phyloP scores from a whole-genome alignment of 176 grass and related monocot genomes.

The Paspalum vaginatum region DNA sequence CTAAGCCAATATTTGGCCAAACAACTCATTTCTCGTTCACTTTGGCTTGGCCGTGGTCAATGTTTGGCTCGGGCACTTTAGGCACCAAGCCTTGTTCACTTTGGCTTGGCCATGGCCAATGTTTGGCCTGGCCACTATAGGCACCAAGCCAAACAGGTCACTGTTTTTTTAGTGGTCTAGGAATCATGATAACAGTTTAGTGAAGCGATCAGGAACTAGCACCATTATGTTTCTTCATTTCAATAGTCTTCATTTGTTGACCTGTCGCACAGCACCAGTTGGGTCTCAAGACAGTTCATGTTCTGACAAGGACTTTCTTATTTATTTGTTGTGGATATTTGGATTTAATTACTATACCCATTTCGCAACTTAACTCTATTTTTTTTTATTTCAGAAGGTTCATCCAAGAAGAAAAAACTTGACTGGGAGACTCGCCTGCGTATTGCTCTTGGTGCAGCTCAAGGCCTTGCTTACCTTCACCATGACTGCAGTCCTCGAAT shows the following conservation, averaged over 20 bases:
- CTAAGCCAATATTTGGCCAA: too few relatives aligned
- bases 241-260: conserved; percentile 23
- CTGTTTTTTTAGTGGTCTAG: background rate
- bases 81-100: too few relatives aligned
- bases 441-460: conserved; percentile 83
- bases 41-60: too few relatives aligned
- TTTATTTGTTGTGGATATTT: background rate
- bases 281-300: background rate
- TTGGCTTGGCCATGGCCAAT: too few relatives aligned
- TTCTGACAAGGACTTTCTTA: background rate
- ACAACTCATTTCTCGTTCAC: too few relatives aligned
- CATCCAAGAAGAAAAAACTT: conserved; percentile 88
- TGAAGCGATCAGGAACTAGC: conserved; percentile 17
- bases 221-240: background rate
- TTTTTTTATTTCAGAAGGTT: conserved; percentile 52
- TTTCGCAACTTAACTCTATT: background rate
- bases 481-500: conserved; percentile 94
- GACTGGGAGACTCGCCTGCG: conserved; percentile 81
- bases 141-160: too few relatives aligned
- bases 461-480: conserved; percentile 94
- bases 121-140: too few relatives aligned
- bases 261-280: conserved; percentile 23
- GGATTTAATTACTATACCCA: background rate
- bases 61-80: too few relatives aligned
- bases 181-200: conserved; percentile 15